Evolutionary conservation across 768 basidiomycete species (phyloP).

Genomic region (Infundibulicybe gibba): DNA sequence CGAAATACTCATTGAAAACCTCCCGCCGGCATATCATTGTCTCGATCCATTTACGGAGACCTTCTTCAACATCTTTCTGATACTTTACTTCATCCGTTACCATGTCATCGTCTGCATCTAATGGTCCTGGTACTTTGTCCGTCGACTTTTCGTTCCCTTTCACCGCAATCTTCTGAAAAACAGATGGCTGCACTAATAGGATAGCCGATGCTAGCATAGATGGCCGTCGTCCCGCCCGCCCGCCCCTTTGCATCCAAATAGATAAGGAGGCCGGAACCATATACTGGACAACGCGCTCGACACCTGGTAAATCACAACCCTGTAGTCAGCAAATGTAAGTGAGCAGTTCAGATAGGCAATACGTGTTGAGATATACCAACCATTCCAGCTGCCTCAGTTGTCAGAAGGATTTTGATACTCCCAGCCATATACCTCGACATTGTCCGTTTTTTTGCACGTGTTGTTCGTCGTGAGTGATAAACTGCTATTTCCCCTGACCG

Average conservation of each 20-base stretch:
- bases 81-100: slow-evolving; percentile 10
- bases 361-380: too few species aligned
- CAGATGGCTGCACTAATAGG: slow-evolving; percentile 21
- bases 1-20: slow-evolving; percentile 24
- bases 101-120: slow-evolving; percentile 1
- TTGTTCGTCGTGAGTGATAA: too few species aligned
- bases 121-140: not conserved
- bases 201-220: slow-evolving; percentile 19
- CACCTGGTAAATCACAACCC: slow-evolving; percentile 32
- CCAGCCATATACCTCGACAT: slow-evolving; percentile 24
- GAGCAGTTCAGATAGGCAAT: too few species aligned
- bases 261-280: slow-evolving; percentile 24
- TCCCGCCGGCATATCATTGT: slow-evolving; percentile 19
- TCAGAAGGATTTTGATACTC: slow-evolving; percentile 18
- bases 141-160: slow-evolving; percentile 3
- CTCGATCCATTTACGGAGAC: slow-evolving; percentile 23
- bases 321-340: too few species aligned
- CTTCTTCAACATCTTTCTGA: slow-evolving; percentile 27
- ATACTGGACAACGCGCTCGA: slow-evolving; percentile 32
- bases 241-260: slow-evolving; percentile 27
- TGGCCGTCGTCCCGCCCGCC: slow-evolving; percentile 19
- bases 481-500: slow-evolving; percentile 3
- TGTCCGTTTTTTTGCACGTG: slow-evolving; percentile 9
- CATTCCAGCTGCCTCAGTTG: slow-evolving; percentile 34
- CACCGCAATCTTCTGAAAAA: slow-evolving; percentile 21